Conservation (phyloP, 345 rosid species). For the Heritiera fomes region DNA sequence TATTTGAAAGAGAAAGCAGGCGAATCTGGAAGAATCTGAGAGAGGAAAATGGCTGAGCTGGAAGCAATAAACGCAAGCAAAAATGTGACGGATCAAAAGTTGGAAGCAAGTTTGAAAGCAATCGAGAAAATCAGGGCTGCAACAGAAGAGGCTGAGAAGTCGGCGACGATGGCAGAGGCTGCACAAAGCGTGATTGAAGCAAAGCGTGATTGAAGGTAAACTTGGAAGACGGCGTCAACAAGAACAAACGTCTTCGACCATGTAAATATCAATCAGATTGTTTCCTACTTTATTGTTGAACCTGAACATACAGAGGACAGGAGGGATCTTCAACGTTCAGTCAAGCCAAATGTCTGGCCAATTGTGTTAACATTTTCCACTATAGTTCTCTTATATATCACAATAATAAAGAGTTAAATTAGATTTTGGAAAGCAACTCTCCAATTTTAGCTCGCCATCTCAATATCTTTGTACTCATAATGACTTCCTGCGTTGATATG, state of each 20-base stretch:
- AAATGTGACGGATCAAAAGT: slow-evolving; percentile 41
- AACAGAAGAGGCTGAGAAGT: slow-evolving; percentile 67
- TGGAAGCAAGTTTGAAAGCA: slow-evolving; percentile 53
- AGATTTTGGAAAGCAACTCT: background rate
- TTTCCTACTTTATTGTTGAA: background rate
- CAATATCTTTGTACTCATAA: background rate
- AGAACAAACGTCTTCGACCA: slow-evolving; percentile 23
- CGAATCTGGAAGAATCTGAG: slow-evolving; percentile 47
- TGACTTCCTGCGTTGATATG: background rate
- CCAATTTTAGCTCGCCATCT: background rate
- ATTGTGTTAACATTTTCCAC: no score
- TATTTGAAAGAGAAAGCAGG: slow-evolving; percentile 49
- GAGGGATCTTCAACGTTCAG: background rate
- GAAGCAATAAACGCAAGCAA: slow-evolving; percentile 48
- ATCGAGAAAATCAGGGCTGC: slow-evolving; percentile 69
- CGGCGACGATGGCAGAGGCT: slow-evolving; percentile 67
- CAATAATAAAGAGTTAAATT: background rate
- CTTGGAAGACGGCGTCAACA: slow-evolving; percentile 62
- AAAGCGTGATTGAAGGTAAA: slow-evolving; percentile 59
- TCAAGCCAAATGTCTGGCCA: no score
- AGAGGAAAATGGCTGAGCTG: slow-evolving; percentile 48
- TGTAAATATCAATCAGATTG: background rate
- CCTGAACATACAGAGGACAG: background rate
- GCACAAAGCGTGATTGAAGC: slow-evolving; percentile 62
- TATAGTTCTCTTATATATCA: background rate